These are phyloP conservation scores for Metschnikowia matae DNA, from an alignment of 805 yeast species.

Conservation along the genomic window DNA sequence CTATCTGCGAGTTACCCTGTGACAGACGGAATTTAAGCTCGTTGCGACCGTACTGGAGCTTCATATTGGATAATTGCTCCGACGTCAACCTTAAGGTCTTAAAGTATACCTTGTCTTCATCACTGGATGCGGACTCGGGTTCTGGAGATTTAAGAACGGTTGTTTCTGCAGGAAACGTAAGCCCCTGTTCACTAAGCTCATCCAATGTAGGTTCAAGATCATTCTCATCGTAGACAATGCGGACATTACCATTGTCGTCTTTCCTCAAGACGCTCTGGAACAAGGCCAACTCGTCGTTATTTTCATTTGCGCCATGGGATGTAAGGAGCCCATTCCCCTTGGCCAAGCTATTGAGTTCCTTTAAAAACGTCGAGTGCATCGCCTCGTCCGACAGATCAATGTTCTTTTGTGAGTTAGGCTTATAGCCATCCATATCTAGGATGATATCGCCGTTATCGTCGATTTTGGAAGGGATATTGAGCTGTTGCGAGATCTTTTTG, in stretches of 20 bases:
- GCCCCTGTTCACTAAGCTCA: conserved; percentile 5
- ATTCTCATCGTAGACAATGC: conserved; percentile 39
- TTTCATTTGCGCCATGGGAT: conserved; percentile 13
- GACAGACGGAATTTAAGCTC: conserved; percentile 74
- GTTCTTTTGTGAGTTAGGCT: conserved; percentile 70
- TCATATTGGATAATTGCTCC: conserved; percentile 74
- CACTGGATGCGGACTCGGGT: not conserved
- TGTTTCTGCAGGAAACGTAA: conserved; percentile 8
- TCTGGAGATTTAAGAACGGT: conserved; percentile 1
- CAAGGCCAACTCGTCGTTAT: conserved; percentile 22
- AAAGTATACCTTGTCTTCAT: conserved; percentile 49
- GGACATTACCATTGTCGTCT: conserved; percentile 65
- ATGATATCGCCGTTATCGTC: conserved; percentile 88
- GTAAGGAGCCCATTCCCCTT: conserved; percentile 14
- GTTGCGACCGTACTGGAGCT: conserved; percentile 75
- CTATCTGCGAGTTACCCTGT: conserved; percentile 74
- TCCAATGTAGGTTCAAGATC: conserved; percentile 9
- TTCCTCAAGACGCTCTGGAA: conserved; percentile 41
- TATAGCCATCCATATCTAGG: conserved; percentile 93
- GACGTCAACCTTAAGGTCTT: conserved; percentile 88
- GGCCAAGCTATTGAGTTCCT: conserved; percentile 50
- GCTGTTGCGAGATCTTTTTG: conserved; percentile 56
- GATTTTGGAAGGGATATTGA: conserved; percentile 83
- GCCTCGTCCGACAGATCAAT: conserved; percentile 72
- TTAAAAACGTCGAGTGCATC: conserved; percentile 66